Evolutionary conservation across 768 basidiomycete species (phyloP), one percentile per base, ranked within the genome.

Genomic region (Russula dissimulans): DNA sequence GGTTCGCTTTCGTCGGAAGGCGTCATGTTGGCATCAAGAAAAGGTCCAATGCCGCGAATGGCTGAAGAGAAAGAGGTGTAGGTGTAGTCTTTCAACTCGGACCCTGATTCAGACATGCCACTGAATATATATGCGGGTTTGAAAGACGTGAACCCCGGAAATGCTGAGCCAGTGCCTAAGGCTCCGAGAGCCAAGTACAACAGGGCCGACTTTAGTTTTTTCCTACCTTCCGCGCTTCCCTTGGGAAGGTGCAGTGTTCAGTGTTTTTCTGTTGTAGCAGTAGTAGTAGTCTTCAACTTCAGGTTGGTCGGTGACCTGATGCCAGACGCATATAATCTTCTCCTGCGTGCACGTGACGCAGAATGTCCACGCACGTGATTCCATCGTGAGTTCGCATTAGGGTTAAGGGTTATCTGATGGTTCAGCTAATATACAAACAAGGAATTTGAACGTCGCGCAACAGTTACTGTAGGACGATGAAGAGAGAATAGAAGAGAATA

Each of bases 381-480:
- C n/a, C n/a, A n/a, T n/a, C n/a, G n/a, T n/a, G 22, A 5, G 4
- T 17, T 38, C 54, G 10, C 4, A 43, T 54, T 54, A 54, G 18
- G 14, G 29, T n/a, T 47, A 47, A 54, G 18, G 14, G 29, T n/a
- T 47, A 47, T 59, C 10, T 8, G 18, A 54, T 14, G 9, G 14
- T 36, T 42, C n/a, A 42, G 52, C 26, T 49, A 60, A 54, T 32
- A 36, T 55, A 55, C 59, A 59, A 39, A 55, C 59, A 59, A 39
- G 29, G 14, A 47, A 22, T 43, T 54, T 17, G 41, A 54, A 47
- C 32, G 17, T 54, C 52, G 42, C 36, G 9, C n/a, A 46, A 15
- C 18, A 42, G 10, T 41, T 17, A 52, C 39, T 0, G 26, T 31
- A 29, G 9, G 22, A 26, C 22, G 22, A 31, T 11, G 9, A 14